Conservation (phyloP, 768 basidiomycete genomes). For the Lentinula raphanica region DNA sequence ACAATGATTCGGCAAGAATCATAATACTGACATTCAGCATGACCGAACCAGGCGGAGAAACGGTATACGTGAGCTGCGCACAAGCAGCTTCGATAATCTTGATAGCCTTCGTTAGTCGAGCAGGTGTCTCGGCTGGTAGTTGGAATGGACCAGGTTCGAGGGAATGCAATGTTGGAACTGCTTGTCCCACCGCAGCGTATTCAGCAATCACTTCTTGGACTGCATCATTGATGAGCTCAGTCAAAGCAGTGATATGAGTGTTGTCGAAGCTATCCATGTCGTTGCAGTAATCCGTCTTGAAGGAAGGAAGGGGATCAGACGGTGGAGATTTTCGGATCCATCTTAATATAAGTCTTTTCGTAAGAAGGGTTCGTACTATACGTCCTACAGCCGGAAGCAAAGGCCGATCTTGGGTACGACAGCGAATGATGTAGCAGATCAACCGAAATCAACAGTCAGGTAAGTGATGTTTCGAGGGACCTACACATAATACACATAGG, state of each 20-base stretch:
- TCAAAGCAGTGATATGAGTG: conserved; percentile 17
- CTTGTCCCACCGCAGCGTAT: conserved; percentile 21
- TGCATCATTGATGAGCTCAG: conserved; percentile 25
- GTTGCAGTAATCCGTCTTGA: not conserved
- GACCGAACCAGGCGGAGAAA: conserved; percentile 25
- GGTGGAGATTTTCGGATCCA: not conserved
- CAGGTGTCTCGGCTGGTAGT: conserved; percentile 14
- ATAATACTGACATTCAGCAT: conserved; percentile 24
- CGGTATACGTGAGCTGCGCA: conserved; percentile 25
- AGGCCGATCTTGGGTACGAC: not conserved
- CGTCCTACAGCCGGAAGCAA: not conserved
- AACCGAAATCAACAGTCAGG: not conserved
- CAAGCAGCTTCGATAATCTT: conserved; percentile 30
- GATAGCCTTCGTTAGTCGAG: conserved; percentile 22
- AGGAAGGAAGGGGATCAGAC: not conserved
- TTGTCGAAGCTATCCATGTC: conserved; percentile 1
- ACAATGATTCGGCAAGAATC: not conserved
- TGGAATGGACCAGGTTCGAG: conserved; percentile 30
- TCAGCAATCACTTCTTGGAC: conserved; percentile 26
- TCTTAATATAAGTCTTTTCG: not conserved
- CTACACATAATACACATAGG: not conserved
- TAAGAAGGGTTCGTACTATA: not conserved
- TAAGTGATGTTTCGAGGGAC: not conserved
- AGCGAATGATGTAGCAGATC: not conserved
- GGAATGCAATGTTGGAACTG: conserved; percentile 30